These are phyloP conservation scores for Blastobotrys persicus DNA, from an alignment of 1,139 yeast species.

Conservation along the genomic window DNA sequence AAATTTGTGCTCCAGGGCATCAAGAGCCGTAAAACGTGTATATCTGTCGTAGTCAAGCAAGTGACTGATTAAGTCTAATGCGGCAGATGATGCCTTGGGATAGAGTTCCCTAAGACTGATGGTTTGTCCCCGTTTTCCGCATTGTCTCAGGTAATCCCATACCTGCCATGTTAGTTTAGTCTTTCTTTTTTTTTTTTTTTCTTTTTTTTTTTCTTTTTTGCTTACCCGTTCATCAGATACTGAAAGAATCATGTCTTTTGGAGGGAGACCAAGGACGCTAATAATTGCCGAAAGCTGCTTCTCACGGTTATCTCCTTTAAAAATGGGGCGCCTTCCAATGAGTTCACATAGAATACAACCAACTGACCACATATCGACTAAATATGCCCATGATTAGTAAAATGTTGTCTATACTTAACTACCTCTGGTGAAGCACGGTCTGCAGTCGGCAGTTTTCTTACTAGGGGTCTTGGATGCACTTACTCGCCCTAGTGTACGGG, in stretches of 20 bases:
- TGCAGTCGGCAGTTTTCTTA: too few species aligned
- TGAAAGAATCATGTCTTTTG: slow-evolving; percentile 50
- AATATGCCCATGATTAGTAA: slow-evolving; percentile 34
- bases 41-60: slow-evolving; percentile 79
- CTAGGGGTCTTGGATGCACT: too few species aligned
- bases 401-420: too few species aligned
- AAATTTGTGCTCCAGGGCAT: slow-evolving; percentile 79
- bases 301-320: slow-evolving; percentile 79
- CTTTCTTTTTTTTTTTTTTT: too few species aligned
- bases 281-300: slow-evolving; percentile 81
- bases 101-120: slow-evolving; percentile 60
- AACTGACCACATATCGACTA: slow-evolving; percentile 90
- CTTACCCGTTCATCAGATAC: slow-evolving; percentile 14
- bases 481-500: slow-evolving; percentile 41
- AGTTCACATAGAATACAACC: slow-evolving; percentile 91
- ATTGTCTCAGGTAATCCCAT: slow-evolving; percentile 19
- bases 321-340: slow-evolving; percentile 76
- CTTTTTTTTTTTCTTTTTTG: too few species aligned
- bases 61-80: slow-evolving; percentile 66
- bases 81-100: slow-evolving; percentile 71
- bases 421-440: too few species aligned
- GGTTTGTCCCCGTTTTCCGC: slow-evolving; percentile 34
- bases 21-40: slow-evolving; percentile 73
- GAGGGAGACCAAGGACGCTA: slow-evolving; percentile 77
- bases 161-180: too few species aligned